Evolutionary conservation across 2,329 filamentous ascomycete species (phyloP).

Genomic region (Aspergillus sp.): DNA sequence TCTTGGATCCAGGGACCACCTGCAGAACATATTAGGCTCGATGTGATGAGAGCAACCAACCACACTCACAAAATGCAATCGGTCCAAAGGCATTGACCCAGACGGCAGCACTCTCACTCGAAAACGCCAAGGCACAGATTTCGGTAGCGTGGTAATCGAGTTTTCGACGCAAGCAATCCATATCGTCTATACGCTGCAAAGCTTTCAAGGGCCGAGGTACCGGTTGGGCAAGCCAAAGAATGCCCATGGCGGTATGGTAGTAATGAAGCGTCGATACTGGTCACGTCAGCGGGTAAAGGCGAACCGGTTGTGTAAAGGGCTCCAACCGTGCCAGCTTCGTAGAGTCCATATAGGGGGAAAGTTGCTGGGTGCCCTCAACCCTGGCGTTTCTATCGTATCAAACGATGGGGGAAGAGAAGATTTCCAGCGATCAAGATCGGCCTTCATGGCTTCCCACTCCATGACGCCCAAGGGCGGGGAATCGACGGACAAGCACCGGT

Average conservation of each 20-base stretch:
- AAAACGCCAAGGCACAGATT: conserved; percentile 47
- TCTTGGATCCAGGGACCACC: conserved; percentile 16
- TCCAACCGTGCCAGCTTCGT: conserved; percentile 44
- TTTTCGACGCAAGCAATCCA: conserved; percentile 13
- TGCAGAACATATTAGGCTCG: conserved; percentile 1
- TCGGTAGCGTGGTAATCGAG: conserved; percentile 36
- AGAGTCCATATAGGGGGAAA: conserved; percentile 44
- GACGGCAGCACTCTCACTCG: conserved; percentile 42
- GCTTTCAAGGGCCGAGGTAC: conserved; percentile 7
- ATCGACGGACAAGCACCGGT: conserved; percentile 31
- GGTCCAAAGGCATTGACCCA: conserved; percentile 51
- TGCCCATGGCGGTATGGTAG: conserved; percentile 35
- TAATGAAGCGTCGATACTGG: conserved; percentile 47
- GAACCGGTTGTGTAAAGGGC: not conserved
- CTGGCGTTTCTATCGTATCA: conserved; percentile 26
- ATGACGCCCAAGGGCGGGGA: not conserved
- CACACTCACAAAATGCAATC: conserved; percentile 44
- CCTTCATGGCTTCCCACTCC: conserved; percentile 15
- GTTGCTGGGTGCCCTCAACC: conserved; percentile 2
- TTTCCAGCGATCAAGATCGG: conserved; percentile 30
- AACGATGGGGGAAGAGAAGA: conserved; percentile 26
- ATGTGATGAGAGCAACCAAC: not conserved
- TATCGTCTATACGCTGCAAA: conserved; percentile 13
- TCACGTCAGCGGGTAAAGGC: not conserved
- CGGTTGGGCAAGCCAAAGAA: conserved; percentile 26